Base-by-base conservation (phyloP, 2,329 filamentous ascomycete species). In the Xenoacremonium recifei region DNA sequence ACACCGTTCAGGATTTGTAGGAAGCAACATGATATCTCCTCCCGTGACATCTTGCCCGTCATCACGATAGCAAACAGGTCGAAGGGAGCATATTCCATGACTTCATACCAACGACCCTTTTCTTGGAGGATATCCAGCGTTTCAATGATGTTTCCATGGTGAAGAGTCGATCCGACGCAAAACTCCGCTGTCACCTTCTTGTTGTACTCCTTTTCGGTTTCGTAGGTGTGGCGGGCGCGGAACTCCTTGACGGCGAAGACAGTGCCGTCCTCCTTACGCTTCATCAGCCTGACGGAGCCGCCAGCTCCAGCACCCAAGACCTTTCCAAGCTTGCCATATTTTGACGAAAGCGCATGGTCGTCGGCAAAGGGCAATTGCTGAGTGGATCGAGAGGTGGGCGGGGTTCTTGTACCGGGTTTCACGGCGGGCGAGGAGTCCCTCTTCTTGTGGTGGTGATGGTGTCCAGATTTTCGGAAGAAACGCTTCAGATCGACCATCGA, bases 231-330 rank as follows among this genome's bases (percentile, higher is more conserved):
- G 23, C 89, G 82, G 40, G 92, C 84, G 39, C 93, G 78, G 68
- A 99, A 99, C 62, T 99, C 92, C 67, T 99, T 99, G 39, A 97
- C 93, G 1, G 93, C 93, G 66, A 99, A 99, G 0, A 95, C 93
- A 6, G 89, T 89, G 19, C 87, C 87, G 60, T 99, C 93, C 49
- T 89, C 91, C 59, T 84, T 92, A 47, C 93, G 82, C 71, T 93
- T 96, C 84, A 99, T 89, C 37, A 99, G 70, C 51, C 92, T 82
- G 13, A 99, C 93, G 0, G 92, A 97, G 19, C 93, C 93, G 37
- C 93, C 93, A 20, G 93, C 93, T 19, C 93, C 93, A 20, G 92
- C 92, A 5, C 93, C 93, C 11, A 99, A 76, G 1, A 97, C 89
- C 62, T 89, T 93, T 43, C 92, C 93, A 51, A 99, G 85, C 62